Evolutionary conservation across 306 rosid species (phyloP).

Genomic region (Pyrus bretschneideri): DNA sequence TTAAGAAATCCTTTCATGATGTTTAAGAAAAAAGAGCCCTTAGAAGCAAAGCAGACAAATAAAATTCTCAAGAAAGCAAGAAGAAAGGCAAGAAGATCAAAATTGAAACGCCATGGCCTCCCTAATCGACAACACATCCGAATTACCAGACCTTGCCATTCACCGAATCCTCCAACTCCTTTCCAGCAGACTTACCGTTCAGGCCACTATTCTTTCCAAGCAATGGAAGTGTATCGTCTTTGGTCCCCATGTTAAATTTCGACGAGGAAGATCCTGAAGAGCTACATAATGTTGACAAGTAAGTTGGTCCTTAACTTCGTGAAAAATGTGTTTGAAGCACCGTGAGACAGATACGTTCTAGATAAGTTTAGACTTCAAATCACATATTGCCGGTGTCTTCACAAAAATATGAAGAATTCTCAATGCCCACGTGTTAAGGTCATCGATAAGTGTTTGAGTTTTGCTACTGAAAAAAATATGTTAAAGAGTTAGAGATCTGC

Average conservation of each 20-base stretch:
- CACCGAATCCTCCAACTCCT: not conserved
- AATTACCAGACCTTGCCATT: not conserved
- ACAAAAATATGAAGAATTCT: no score
- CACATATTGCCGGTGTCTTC: no score
- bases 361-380: not conserved
- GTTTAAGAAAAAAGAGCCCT: no score
- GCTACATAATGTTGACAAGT: not conserved
- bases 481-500: not conserved
- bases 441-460: not conserved
- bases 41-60: no score
- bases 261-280: not conserved
- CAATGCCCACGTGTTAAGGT: no score
- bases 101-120: no score
- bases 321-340: no score
- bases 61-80: no score
- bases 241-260: not conserved
- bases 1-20: no score
- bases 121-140: not conserved
- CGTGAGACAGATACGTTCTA: no score
- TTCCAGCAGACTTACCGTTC: not conserved
- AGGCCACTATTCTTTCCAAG: not conserved
- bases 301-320: no score
- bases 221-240: not conserved
- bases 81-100: no score
- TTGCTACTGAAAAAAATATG: not conserved